Conservation (phyloP, 2,329 filamentous ascomycete genomes). For the Fusarium bactridioides region DNA sequence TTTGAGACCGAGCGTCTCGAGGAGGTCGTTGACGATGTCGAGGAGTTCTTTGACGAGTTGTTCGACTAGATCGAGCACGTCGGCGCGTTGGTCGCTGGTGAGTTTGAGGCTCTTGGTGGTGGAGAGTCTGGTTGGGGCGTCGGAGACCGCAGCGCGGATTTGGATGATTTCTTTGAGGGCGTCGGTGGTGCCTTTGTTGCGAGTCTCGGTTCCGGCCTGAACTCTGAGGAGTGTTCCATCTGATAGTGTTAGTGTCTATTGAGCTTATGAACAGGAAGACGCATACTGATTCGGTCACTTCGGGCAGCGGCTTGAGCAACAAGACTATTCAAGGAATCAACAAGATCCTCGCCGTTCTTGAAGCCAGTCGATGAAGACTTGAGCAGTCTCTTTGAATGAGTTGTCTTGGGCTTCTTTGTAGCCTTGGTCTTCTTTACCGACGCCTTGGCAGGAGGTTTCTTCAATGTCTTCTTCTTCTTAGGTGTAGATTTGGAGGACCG, state of each 20-base stretch:
- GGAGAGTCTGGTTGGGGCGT: neutral
- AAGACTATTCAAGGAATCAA: neutral
- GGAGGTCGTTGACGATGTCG: neutral
- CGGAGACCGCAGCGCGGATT: neutral
- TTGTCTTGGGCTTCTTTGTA: neutral
- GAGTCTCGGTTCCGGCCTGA: neutral
- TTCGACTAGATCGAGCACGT: neutral
- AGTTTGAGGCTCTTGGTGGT: slow-evolving; percentile 1
- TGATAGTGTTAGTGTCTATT: neutral
- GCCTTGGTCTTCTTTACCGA: neutral
- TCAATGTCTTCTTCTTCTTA: neutral
- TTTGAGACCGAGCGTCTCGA: neutral
- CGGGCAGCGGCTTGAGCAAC: neutral
- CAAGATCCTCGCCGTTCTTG: neutral
- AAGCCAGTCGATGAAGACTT: neutral
- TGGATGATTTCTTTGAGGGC: neutral
- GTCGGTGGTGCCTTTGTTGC: neutral
- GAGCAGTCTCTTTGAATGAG: neutral
- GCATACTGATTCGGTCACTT: neutral
- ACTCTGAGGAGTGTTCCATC: slow-evolving; percentile 1
- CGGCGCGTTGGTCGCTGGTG: neutral
- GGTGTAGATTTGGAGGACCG: neutral
- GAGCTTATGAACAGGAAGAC: too few relatives aligned
- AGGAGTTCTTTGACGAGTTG: neutral
- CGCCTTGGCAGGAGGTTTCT: neutral